Base-by-base conservation (phyloP, 306 rosid species). In the Canavalia gladiata region DNA sequence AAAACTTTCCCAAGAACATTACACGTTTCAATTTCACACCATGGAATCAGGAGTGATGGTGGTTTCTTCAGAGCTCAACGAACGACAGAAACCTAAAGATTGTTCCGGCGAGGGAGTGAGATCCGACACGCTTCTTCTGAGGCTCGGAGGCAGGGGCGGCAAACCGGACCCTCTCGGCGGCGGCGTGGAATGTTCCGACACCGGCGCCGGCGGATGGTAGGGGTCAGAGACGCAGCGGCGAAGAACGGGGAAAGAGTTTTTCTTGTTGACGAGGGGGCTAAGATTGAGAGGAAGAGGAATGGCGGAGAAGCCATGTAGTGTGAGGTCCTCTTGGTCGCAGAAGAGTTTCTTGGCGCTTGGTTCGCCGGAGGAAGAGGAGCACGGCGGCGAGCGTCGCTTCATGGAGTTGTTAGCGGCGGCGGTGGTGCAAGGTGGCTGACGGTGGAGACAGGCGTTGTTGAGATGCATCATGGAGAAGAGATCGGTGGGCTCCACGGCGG, bases 231-330 rank as follows among this genome's bases (percentile, higher is more conserved):
- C 37, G 37, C 80, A 63, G 1, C 85, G 83, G 9, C 85, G 88
- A 6, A 85, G 80, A 50, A 57, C 85, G 1, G 82, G 82, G 56
- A 39, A 0, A 3, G 45, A 3, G 0, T 13, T 8, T 0, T 30
- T 4, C 10, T 10, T 47, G 8, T 31, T 56, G 31, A 62, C 35
- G 41, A 65, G 37, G 46, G 71, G 2, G 4, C 13, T 49, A 0
- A 80, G 42, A 18, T 60, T 45, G 66, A 77, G 2, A 13, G 88
- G 88, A 67, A 85, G 72, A 2, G 80, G 2, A 33, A 85, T 13
- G 74, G 88, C 8, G 30, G 88, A 81, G 77, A 81, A 85, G n/a
- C 88, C 88, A 46, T 33, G 56, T 0, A n/a, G 75, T 1, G 54
- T 8, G 12, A 18, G 52, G 0, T 76, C 59, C 1, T 85, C 83